Base-by-base conservation (phyloP, 495 filamentous ascomycete genomes). In the Acidiella bohemica region DNA sequence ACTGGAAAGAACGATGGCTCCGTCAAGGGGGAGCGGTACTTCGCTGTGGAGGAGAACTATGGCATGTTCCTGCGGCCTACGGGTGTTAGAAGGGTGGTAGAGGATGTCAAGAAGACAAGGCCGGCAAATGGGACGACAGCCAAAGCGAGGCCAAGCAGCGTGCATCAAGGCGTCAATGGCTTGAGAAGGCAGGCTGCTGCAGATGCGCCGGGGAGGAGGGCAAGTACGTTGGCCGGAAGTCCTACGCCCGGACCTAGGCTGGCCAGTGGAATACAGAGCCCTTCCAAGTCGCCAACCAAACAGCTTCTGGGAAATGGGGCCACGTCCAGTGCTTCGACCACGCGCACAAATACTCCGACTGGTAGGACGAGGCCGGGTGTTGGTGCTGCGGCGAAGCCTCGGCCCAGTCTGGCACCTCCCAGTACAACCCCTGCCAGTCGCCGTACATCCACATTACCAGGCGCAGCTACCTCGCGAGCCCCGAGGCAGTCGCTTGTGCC, bases 1-100 rank as follows among this genome's bases (percentile, higher is more conserved):
- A 70, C 67, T 9, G 90, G 90, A 9, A 96, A 97, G 63, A 96
- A 97, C 53, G 84, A 97, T 68, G 90, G 90, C 49, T 74, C 79
- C 21, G 81, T 96, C 27, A 73, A 88, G 58, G 88, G 85, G 29
- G 72, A 87, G 47, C 68, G 84, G 27, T 97, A 97, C 59, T 97
- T 96, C 53, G 73, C 85, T 18, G 95, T 88, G 53, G 60, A 75
- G 37, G 74, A 75, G 42, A 72, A 73, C 5, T 72, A 73, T 62
- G 90, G 90, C 51, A 90, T 96, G 80, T 97, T 97, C 52, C 70
- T 94, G 22, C 70, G 80, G 24, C 77, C 82, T 5, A 54, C 66
- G 3, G 75, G 73, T 10, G 41, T 62, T 2, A 62, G 73, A 18
- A 65, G 66, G 20, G 56, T 86, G 14, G 40, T 92, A 28, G 53